Conservation (phyloP, 108 stramenopile species). For the Cyclotella choctawhatcheeana region DNA sequence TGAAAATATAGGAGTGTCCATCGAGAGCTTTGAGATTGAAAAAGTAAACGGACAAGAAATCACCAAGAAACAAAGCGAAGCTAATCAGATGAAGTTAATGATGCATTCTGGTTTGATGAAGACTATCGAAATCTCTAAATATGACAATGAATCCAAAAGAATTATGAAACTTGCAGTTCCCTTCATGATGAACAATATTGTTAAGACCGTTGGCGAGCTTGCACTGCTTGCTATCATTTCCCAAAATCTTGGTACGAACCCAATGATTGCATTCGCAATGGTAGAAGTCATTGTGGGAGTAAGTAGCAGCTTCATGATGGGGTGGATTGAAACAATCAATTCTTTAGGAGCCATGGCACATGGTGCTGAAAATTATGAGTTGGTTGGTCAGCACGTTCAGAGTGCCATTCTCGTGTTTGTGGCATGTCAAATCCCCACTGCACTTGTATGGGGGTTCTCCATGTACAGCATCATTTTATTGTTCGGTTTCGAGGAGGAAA, state of each 20-base stretch:
- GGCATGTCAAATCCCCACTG: conserved; percentile 29
- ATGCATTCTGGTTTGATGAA: not conserved
- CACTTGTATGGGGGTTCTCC: conserved; percentile 27
- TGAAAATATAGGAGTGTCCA: not conserved
- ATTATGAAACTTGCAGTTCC: conserved; percentile 36
- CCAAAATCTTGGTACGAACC: conserved; percentile 38
- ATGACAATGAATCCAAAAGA: conserved; percentile 42
- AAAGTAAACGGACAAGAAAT: not conserved
- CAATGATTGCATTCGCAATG: conserved; percentile 46
- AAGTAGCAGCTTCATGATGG: conserved; percentile 34
- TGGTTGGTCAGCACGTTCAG: conserved; percentile 39
- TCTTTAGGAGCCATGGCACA: conserved; percentile 42
- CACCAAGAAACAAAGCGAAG: conserved; percentile 7
- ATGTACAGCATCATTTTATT: conserved; percentile 31
- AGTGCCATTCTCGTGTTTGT: conserved; percentile 13
- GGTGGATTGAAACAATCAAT: conserved; percentile 33
- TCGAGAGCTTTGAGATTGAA: conserved; percentile 7
- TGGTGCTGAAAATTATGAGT: conserved; percentile 43
- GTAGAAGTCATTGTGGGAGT: conserved; percentile 39
- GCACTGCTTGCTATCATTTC: conserved; percentile 31
- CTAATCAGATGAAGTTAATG: not conserved
- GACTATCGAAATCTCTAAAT: not conserved
- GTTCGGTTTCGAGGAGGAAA: conserved; percentile 34
- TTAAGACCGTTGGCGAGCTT: conserved; percentile 22
- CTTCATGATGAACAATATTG: conserved; percentile 29